Base-by-base conservation (phyloP, 495 filamentous ascomycete species). In the Podospora pseudoanserina region DNA sequence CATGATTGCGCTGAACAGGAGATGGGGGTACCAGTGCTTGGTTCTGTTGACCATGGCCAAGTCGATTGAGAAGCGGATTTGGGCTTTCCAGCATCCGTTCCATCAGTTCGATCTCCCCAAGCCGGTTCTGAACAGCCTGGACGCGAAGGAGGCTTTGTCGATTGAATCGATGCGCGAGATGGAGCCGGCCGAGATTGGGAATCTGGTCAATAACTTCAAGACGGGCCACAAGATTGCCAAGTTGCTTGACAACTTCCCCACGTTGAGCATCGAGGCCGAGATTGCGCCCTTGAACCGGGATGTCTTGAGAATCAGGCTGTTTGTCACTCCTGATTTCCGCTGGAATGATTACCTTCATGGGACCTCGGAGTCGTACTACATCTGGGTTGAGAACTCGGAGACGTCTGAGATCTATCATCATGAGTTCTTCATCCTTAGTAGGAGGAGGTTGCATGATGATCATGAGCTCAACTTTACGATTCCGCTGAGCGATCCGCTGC, bases 381-480 rank as follows among this genome's bases (percentile, higher is more conserved):
- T 98, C 61, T 98, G 96, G 96, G 94, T 98, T 18, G 95, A 99
- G 79, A 96, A 98, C 74, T 97, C 94, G 0, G 96, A 98, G 72
- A 97, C 94, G 0, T 94, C 92, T 1, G 93, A 98, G 75, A 97
- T 99, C 53, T 99, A 96, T 71, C 95, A 99, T 73, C 92, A 97
- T 67, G 95, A 99, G 77, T 97, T 90, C 77, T 98, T 98, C 80
- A 92, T 99, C 63, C 84, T 99, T 5, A 93, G 86, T 64, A 84
- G 93, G 64, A 91, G 87, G 79, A 97, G 96, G 81, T 83, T 98
- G 0, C 86, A 96, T 70, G 92, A 97, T 79, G 91, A 95, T 23
- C 95, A 99, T 72, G 94, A 98, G 74, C 87, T 99, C 27, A 96
- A 96, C 77, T 98, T 99, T 75, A 99, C 95, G 0, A 98, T 99